A percentile compares a stretch with the other conserved stretches of the same genome.
Conservation (phyloP, 2,329 filamentous ascomycete species). For the Diaporthe humulicola region DNA sequence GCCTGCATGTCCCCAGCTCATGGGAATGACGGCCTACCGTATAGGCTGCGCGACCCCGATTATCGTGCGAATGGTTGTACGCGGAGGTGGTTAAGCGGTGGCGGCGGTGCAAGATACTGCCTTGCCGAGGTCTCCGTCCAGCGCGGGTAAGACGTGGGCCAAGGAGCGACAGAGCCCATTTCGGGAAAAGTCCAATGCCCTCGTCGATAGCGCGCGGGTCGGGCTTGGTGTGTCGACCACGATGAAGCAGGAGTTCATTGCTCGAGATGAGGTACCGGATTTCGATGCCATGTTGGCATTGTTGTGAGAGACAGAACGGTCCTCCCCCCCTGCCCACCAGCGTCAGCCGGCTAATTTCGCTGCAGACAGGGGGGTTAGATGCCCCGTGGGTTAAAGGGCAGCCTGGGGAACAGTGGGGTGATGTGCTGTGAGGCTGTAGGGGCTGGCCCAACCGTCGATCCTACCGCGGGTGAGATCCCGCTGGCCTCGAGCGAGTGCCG, state of each 20-base stretch:
- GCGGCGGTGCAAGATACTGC: constrained; percentile 4
- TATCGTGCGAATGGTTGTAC: constrained; percentile 27
- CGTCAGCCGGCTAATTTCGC: constrained; percentile 3
- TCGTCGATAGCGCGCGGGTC: constrained; percentile 13
- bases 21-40: background rate
- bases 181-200: constrained; percentile 1
- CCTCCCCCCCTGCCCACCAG: background rate
- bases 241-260: background rate
- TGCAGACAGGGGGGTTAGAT: background rate
- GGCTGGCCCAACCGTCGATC: constrained; percentile 13
- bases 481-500: constrained; percentile 11
- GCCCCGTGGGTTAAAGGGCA: background rate
- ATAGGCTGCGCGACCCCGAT: constrained; percentile 20
- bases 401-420: constrained; percentile 9
- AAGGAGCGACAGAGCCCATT: constrained; percentile 21
- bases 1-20: constrained; percentile 15
- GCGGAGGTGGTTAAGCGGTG: constrained; percentile 1
- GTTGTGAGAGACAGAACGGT: background rate
- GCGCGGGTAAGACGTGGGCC: constrained; percentile 21
- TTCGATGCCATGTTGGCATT: background rate
- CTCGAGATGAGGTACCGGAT: background rate
- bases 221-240: constrained; percentile 1
- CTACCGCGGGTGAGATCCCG: constrained; percentile 7
- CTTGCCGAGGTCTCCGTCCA: constrained; percentile 23
- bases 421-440: constrained; percentile 16